phyloP scores from a whole-genome alignment of 2,329 filamentous ascomycete genomes.

The Podosphaera aphanis region DNA sequence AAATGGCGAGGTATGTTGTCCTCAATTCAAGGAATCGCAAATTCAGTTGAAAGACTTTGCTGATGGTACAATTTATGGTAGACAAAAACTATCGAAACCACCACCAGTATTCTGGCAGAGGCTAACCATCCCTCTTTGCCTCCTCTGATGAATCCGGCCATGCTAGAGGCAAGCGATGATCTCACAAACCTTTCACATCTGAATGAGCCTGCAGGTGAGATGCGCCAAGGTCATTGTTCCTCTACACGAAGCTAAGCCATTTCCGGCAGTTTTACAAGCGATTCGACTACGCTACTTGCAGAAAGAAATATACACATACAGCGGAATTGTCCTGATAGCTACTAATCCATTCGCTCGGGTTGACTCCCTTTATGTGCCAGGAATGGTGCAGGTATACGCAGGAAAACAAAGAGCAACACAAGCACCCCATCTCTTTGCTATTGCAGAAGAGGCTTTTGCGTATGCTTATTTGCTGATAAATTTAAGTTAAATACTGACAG shows the following conservation, averaged over 20 bases:
- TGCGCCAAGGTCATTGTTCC: background rate
- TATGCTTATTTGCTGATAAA: slow-evolving; percentile 24
- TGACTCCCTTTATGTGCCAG: slow-evolving; percentile 92
- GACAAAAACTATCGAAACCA: slow-evolving; percentile 61
- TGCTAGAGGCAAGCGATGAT: slow-evolving; percentile 96
- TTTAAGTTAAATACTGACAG: slow-evolving; percentile 17
- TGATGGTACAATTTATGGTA: slow-evolving; percentile 18
- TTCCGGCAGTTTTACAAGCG: slow-evolving; percentile 60
- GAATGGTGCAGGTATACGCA: slow-evolving; percentile 99
- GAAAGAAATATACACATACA: slow-evolving; percentile 99
- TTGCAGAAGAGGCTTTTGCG: slow-evolving; percentile 97
- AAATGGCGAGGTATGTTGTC: slow-evolving; percentile 58
- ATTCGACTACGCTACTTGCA: slow-evolving; percentile 93
- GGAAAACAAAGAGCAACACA: slow-evolving; percentile 92
- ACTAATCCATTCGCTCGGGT: slow-evolving; percentile 95
- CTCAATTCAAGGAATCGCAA: slow-evolving; percentile 3
- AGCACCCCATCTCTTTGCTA: slow-evolving; percentile 92
- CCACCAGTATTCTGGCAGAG: slow-evolving; percentile 50
- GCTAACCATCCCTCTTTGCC: slow-evolving; percentile 60
- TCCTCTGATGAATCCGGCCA: slow-evolving; percentile 89
- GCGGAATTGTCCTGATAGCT: slow-evolving; percentile 92
- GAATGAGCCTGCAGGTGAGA: slow-evolving; percentile 84
- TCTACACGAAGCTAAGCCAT: slow-evolving; percentile 5
- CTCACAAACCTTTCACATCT: slow-evolving; percentile 91
- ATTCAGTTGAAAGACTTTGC: slow-evolving; percentile 4